Evolutionary conservation across 495 filamentous ascomycete species (phyloP), one percentile per base, ranked within the genome.

Genomic region (Neurospora terricola): DNA sequence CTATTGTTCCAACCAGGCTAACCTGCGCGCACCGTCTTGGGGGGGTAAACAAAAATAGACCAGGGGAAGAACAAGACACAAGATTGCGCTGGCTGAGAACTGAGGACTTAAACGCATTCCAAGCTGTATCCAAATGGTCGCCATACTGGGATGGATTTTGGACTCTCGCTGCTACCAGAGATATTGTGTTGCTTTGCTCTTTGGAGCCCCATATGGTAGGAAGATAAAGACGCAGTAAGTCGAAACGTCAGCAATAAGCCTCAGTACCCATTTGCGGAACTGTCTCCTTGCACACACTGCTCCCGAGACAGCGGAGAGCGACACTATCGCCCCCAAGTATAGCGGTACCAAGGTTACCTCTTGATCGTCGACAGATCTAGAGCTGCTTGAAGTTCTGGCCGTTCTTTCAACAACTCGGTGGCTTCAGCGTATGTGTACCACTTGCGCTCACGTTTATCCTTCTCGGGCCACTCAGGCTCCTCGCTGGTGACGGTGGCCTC

Each of bases 391-490:
- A 99, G 86, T 86, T 98, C 96, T 18, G 95, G 95, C 45, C 96
- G 87, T 74, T 88, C 87, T 72, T 87, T 87, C 76, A 99, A 86
- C 45, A 90, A 91, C 73, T 89, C 86, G 71, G 87, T 88, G n/a
- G 96, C 96, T 81, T 95, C 88, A 70, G 87, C 81, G 80, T 92
- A 98, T 14, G 89, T 88, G 79, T 97, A 91, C 96, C 96, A 99
- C 79, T 91, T 88, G 71, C 96, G 90, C 80, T 88, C 89, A 73
- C 96, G 88, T 85, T 97, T 97, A 82, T 97, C 88, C 88, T 88
- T 92, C 86, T 99, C 96, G 5, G 96, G 96, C 96, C 96, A 99
- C 71, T 94, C 87, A 10, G 81, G 82, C 80, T 97, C 93, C 83
- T 96, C 91, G 73, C 89, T 88, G 75, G 92, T 87, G 74, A 98